Conservation (phyloP, 805 yeast genomes). For the Dipodascopsis uninucleata region DNA sequence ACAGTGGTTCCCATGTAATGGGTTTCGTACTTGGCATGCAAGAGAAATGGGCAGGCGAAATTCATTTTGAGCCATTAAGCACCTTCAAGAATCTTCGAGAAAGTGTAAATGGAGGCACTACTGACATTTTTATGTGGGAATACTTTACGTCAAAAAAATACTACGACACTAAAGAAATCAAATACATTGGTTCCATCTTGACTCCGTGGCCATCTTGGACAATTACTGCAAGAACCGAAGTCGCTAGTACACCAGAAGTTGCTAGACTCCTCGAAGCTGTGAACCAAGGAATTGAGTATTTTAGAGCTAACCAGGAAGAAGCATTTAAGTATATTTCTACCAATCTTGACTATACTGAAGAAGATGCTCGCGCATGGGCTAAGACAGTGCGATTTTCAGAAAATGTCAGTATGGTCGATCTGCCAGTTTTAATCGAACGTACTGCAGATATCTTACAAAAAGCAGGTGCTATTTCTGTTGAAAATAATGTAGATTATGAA, state of each 20-base stretch:
- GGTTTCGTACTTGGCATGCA: slow-evolving; percentile 74
- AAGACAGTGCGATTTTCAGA: slow-evolving; percentile 65
- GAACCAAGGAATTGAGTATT: slow-evolving; percentile 65
- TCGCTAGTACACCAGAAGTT: slow-evolving; percentile 19
- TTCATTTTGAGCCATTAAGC: slow-evolving; percentile 49
- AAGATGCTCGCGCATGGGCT: slow-evolving; percentile 79
- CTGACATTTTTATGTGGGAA: slow-evolving; percentile 96
- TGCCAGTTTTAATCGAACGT: slow-evolving; percentile 46
- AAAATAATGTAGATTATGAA: too few relatives aligned
- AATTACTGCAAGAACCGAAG: slow-evolving; percentile 50
- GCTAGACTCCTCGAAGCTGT: slow-evolving; percentile 50
- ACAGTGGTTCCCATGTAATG: slow-evolving; percentile 80
- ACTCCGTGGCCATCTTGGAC: slow-evolving; percentile 98
- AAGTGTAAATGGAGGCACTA: slow-evolving; percentile 60
- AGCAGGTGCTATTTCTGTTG: slow-evolving; percentile 65
- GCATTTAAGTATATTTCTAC: slow-evolving; percentile 60
- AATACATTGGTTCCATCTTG: slow-evolving; percentile 78
- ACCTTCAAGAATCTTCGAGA: slow-evolving; percentile 74
- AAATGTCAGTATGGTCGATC: slow-evolving; percentile 49
- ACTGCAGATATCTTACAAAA: slow-evolving; percentile 56
- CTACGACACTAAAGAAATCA: slow-evolving; percentile 75
- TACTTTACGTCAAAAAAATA: slow-evolving; percentile 83
- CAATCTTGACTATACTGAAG: slow-evolving; percentile 69
- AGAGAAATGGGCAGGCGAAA: slow-evolving; percentile 50
- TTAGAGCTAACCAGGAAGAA: slow-evolving; percentile 56